These are phyloP conservation scores for Smallanthus sonchifolius DNA, from an alignment of 129 eudicot genomes.

Conservation along the genomic window DNA sequence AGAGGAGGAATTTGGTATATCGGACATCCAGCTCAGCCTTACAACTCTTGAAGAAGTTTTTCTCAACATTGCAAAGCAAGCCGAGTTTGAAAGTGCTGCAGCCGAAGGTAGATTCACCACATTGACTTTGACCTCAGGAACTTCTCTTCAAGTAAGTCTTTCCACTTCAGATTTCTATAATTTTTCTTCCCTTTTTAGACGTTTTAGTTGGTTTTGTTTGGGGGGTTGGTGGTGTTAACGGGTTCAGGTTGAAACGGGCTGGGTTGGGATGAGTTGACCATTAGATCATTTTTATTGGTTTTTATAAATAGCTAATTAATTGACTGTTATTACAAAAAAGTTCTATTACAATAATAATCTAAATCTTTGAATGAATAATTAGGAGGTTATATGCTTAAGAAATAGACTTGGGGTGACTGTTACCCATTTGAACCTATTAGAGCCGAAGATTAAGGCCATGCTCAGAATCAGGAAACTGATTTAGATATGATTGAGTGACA, in stretches of 20 bases:
- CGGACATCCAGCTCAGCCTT: constrained; percentile 84
- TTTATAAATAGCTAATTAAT: not conserved
- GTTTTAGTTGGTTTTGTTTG: not conserved
- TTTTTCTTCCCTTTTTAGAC: not conserved
- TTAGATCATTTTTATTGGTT: not conserved
- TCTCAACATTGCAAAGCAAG: constrained; percentile 79
- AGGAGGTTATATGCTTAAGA: not conserved
- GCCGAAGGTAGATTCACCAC: constrained; percentile 70
- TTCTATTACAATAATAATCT: not conserved
- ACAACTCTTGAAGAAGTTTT: constrained; percentile 97
- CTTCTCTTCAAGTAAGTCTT: constrained; percentile 61
- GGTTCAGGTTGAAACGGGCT: not conserved
- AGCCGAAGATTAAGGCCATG: too few relatives aligned
- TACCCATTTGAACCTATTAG: too few relatives aligned
- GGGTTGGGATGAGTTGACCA: not conserved
- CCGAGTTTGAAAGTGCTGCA: constrained; percentile 79
- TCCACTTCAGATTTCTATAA: not conserved
- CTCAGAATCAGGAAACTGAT: too few relatives aligned
- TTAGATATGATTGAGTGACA: too few relatives aligned
- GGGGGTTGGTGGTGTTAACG: not conserved
- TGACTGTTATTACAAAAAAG: too few relatives aligned
- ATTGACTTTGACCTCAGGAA: constrained; percentile 60
- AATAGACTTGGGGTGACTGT: not conserved
- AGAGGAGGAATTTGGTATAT: constrained; percentile 68
- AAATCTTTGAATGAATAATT: not conserved